Base-by-base conservation (phyloP, 768 basidiomycete genomes). In the Chalciporus piperatus region DNA sequence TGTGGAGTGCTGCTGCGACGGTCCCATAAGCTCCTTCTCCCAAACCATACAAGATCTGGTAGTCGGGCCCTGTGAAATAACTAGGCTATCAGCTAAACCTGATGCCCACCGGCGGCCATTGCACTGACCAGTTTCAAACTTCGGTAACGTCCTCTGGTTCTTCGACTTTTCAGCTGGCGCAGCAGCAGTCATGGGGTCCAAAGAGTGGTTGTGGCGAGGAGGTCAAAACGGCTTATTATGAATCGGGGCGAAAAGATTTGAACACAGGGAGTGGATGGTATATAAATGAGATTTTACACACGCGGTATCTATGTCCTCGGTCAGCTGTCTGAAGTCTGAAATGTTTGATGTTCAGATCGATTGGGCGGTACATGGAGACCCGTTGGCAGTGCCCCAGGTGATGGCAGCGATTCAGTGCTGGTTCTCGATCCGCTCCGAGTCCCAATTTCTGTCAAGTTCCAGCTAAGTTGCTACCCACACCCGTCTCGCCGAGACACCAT, bases 11-110 rank as follows among this genome's bases (percentile, higher is more conserved):
- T 49, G 93, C 89, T 50, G 82, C 89, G 45, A 97, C 93, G 19
- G 88, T 91, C 27, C 93, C 94, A 65, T 94, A 93, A 42, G 92
- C 90, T 48, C 92, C 89, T 72, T 91, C 89, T 41, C 88, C 89
- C 50, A 92, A 83, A 49, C 80, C 75, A 64, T 87, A 80, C 63
- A 89, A 73, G 54, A 90, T 70, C 60, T 84, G 80, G 69, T 90
- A 91, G 65, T 88, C 81, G 47, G 85, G 78, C 55, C 85, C 86
- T 88, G 51, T 13, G n/a, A 32, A 22, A 32, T 32, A 5, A 14
- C 47, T 46, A 52, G 49, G 46, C 38, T 53, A 52, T 33, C 52
- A 57, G 52, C 27, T 40, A 27, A 27, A 32, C 16, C 17, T 16
- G 41, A 17, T 12, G 32, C 35, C 9, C 17, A 13, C 16, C 22